Percentiles rank a stretch among this genome's conserved stretches.
These are phyloP conservation scores for Nepenthes mirabilis DNA, from an alignment of 148 eudicot species.

Conservation along the genomic window DNA sequence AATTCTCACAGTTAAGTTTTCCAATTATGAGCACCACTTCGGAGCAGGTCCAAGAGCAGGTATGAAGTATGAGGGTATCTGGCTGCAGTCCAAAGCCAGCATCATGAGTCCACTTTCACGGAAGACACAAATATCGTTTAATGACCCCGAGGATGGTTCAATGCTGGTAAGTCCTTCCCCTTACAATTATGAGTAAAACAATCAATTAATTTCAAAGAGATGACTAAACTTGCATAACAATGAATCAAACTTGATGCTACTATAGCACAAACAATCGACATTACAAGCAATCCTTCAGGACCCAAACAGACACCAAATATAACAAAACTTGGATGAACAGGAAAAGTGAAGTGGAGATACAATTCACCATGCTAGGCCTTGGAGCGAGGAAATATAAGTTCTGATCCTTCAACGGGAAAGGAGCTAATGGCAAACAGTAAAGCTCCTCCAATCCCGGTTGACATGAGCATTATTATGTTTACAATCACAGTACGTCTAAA, in stretches of 20 bases:
- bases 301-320: too few species aligned
- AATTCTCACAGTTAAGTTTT: slow-evolving; percentile 51
- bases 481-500: too few species aligned
- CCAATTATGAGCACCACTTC: slow-evolving; percentile 86
- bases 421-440: too few species aligned
- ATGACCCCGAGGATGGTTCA: slow-evolving; percentile 75
- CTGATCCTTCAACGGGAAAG: too few species aligned
- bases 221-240: background rate
- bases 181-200: slow-evolving; percentile 19
- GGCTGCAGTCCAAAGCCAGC: slow-evolving; percentile 72
- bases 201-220: background rate
- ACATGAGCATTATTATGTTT: too few species aligned
- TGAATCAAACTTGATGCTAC: background rate
- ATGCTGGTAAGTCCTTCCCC: slow-evolving; percentile 96
- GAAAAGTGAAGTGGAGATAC: too few species aligned
- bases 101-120: slow-evolving; percentile 70
- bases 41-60: slow-evolving; percentile 99
- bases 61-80: slow-evolving; percentile 76
- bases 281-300: background rate
- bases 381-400: too few species aligned
- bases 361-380: too few species aligned
- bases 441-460: too few species aligned
- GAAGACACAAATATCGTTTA: slow-evolving; percentile 76
- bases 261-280: too few species aligned
- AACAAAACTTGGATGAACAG: background rate